Conservation (phyloP, 2,329 filamentous ascomycete genomes). For the Fusarium graminum region DNA sequence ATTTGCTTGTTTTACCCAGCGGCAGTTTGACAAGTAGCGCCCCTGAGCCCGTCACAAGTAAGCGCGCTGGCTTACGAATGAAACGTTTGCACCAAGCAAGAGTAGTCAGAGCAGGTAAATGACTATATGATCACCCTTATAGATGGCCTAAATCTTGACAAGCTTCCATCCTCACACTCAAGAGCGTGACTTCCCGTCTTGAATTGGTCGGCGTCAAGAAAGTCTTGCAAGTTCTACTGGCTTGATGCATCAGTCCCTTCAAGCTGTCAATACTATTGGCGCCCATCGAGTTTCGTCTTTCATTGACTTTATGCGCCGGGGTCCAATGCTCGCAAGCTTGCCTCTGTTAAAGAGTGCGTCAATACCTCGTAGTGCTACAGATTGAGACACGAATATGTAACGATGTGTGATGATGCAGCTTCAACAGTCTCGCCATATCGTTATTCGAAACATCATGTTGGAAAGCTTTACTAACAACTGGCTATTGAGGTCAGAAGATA, state of each 20-base stretch:
- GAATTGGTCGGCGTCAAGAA: background rate
- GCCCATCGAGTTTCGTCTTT: background rate
- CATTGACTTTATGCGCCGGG: background rate
- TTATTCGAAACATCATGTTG: background rate
- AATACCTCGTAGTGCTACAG: background rate
- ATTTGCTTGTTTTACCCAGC: constrained; percentile 21
- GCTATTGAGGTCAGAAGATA: background rate
- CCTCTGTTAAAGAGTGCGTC: background rate
- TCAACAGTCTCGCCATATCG: constrained; percentile 7
- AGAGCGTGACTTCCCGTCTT: background rate
- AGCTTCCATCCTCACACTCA: constrained; percentile 5
- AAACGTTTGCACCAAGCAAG: constrained; percentile 20
- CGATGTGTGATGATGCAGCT: background rate
- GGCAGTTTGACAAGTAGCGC: constrained; percentile 26
- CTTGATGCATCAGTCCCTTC: constrained; percentile 1
- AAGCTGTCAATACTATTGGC: background rate
- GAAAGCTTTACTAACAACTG: background rate
- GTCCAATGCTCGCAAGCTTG: constrained; percentile 9
- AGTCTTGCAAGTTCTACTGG: background rate
- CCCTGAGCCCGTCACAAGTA: constrained; percentile 15
- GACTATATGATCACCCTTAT: constrained; percentile 10
- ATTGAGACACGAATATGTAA: background rate
- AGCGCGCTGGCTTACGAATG: constrained; percentile 24
- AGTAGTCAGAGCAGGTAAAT: background rate
- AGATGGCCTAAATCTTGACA: constrained; percentile 4